Percentiles rank a stretch among this genome's conserved stretches.
Evolutionary conservation across 2,329 filamentous ascomycete genomes (phyloP).

Genomic region (Chalara sp.): DNA sequence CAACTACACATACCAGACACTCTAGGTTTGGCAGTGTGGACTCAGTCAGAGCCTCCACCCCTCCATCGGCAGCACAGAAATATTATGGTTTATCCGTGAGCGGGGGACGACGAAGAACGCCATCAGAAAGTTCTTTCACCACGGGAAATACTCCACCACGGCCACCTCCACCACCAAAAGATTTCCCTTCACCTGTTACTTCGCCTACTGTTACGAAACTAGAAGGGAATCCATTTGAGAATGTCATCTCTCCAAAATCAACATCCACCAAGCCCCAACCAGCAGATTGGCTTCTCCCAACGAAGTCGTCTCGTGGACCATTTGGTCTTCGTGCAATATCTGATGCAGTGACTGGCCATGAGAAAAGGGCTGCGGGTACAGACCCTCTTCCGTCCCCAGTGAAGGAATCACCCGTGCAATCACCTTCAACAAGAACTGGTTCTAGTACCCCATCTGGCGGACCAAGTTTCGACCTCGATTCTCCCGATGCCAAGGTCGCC

Average conservation of each 20-base stretch:
- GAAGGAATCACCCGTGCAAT: slow-evolving; percentile 49
- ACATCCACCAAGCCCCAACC: slow-evolving; percentile 38
- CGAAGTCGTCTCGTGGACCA: slow-evolving; percentile 37
- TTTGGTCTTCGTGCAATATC: slow-evolving; percentile 80
- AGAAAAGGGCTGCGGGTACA: slow-evolving; percentile 45
- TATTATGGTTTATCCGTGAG: slow-evolving; percentile 50
- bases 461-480: slow-evolving; percentile 73
- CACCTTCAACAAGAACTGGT: slow-evolving; percentile 67
- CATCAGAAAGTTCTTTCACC: slow-evolving; percentile 40
- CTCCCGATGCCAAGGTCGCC: slow-evolving; percentile 56
- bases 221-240: slow-evolving; percentile 30
- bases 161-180: slow-evolving; percentile 50
- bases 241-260: slow-evolving; percentile 29
- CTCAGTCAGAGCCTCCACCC: slow-evolving; percentile 56
- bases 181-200: slow-evolving; percentile 41
- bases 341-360: slow-evolving; percentile 55
- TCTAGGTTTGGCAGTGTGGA: slow-evolving; percentile 75
- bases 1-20: slow-evolving; percentile 61
- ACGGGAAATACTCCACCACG: slow-evolving; percentile 48
- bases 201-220: slow-evolving; percentile 56
- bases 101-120: slow-evolving; percentile 27
- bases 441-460: slow-evolving; percentile 64
- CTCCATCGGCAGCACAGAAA: slow-evolving; percentile 61
- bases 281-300: slow-evolving; percentile 43
- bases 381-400: slow-evolving; percentile 36